A percentile compares a stretch with the other conserved stretches of the same genome.
Conservation (phyloP, 1,284 basidiomycete species). For the Takashimella koratensis region DNA sequence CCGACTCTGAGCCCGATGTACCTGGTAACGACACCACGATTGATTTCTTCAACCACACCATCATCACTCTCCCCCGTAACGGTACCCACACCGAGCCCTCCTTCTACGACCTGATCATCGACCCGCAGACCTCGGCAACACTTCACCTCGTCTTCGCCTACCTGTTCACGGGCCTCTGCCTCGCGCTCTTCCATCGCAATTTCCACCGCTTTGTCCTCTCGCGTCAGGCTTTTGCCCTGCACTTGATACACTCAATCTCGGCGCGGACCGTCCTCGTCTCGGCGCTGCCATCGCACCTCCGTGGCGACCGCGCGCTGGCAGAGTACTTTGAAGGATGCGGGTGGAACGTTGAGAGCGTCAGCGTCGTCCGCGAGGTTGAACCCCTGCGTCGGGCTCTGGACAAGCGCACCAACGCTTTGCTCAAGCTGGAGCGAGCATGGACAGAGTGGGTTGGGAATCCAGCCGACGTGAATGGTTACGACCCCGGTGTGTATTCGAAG, state of each 20-base stretch:
- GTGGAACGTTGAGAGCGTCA: slow-evolving; percentile 60
- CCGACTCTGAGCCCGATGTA: slow-evolving; percentile 59
- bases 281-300: slow-evolving; percentile 73
- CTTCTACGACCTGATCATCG: slow-evolving; percentile 66
- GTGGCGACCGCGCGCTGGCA: slow-evolving; percentile 76
- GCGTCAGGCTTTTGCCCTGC: slow-evolving; percentile 86
- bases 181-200: slow-evolving; percentile 82
- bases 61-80: slow-evolving; percentile 5
- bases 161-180: slow-evolving; percentile 78
- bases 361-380: slow-evolving; percentile 77
- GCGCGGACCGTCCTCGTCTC: slow-evolving; percentile 89
- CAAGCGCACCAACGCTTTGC: slow-evolving; percentile 68
- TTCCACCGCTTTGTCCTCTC: slow-evolving; percentile 87
- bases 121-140: slow-evolving; percentile 78
- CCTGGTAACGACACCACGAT: slow-evolving; percentile 49
- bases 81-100: background rate
- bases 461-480: slow-evolving; percentile 54
- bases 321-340: slow-evolving; percentile 82
- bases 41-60: slow-evolving; percentile 7
- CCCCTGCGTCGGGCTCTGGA: slow-evolving; percentile 70
- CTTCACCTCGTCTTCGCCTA: slow-evolving; percentile 91
- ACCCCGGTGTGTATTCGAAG: slow-evolving; percentile 31
- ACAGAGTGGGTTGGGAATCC: slow-evolving; percentile 89
- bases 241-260: slow-evolving; percentile 88
- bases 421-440: slow-evolving; percentile 80